A percentile compares a stretch with the other conserved stretches of the same genome.
Evolutionary conservation across 2,329 filamentous ascomycete genomes (phyloP).

Genomic region (Aureobasidium namibiae): DNA sequence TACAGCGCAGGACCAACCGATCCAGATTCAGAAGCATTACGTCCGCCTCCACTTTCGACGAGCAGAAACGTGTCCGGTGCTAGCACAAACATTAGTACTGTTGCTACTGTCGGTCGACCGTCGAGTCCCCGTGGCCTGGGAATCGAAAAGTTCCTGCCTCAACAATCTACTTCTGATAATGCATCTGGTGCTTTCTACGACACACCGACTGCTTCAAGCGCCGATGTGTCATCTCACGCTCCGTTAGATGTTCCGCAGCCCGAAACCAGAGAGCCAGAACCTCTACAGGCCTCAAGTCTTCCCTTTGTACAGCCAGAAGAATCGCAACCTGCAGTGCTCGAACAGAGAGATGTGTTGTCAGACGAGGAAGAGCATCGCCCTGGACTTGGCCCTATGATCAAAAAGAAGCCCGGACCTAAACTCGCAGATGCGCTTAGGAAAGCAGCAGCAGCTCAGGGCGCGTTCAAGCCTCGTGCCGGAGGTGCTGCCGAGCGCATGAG

Average conservation of each 20-base stretch:
- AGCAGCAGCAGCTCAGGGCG: slow-evolving; percentile 62
- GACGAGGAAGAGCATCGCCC: slow-evolving; percentile 52
- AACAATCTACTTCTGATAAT: background rate
- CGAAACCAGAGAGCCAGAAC: background rate
- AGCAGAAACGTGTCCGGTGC: slow-evolving; percentile 12
- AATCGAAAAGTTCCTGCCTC: background rate
- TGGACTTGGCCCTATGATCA: slow-evolving; percentile 85
- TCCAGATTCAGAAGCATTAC: slow-evolving; percentile 19
- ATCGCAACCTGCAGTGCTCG: background rate
- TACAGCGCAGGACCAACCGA: slow-evolving; percentile 6
- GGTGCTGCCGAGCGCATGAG: slow-evolving; percentile 67
- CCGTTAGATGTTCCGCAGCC: slow-evolving; percentile 5
- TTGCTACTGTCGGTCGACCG: slow-evolving; percentile 4
- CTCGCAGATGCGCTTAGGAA: slow-evolving; percentile 71
- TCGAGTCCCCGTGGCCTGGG: slow-evolving; percentile 7
- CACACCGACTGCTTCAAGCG: slow-evolving; percentile 13
- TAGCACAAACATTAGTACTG: background rate
- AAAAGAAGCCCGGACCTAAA: slow-evolving; percentile 63
- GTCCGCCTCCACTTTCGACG: slow-evolving; percentile 23
- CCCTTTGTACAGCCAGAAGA: slow-evolving; percentile 7
- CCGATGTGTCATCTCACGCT: background rate
- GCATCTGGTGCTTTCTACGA: slow-evolving; percentile 15
- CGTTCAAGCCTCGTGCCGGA: slow-evolving; percentile 81
- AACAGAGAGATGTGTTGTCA: background rate
- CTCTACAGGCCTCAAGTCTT: slow-evolving; percentile 10